Percentiles rank a stretch among this genome's conserved stretches.
Conservation (phyloP, 192 early-diverging fungal genomes). For the Coemansia sp. region DNA sequence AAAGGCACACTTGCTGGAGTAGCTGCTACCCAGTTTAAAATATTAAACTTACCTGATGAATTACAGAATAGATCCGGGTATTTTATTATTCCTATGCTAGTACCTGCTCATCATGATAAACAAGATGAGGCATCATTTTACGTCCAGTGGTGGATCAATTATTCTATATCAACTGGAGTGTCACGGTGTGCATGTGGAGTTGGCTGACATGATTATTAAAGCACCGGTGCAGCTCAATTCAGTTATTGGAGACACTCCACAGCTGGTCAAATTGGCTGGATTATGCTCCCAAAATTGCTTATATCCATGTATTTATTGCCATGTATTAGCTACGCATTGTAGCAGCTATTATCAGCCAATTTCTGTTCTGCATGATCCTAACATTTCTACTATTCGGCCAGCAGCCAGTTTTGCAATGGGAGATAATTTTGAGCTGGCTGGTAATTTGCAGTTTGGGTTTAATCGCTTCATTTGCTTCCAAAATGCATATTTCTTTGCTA, state of each 20-base stretch:
- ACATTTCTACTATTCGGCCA: not conserved
- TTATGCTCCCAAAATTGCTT: not conserved
- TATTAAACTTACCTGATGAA: not conserved
- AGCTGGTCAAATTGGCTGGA: not conserved
- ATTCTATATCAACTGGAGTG: not conserved
- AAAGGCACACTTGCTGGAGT: not conserved
- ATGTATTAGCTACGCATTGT: not conserved
- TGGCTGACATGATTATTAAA: not conserved
- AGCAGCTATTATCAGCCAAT: not conserved
- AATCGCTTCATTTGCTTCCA: not conserved
- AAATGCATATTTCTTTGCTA: not conserved
- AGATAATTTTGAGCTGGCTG: not conserved
- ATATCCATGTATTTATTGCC: not conserved
- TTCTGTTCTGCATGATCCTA: not conserved
- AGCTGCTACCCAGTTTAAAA: not conserved
- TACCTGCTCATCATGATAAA: not conserved
- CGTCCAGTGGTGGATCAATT: not conserved
- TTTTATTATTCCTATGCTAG: not conserved
- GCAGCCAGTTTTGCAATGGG: not conserved
- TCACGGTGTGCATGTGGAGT: not conserved
- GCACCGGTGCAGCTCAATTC: not conserved
- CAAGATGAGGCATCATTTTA: not conserved
- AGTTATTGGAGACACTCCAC: not conserved
- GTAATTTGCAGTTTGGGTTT: not conserved
- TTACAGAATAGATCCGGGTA: not conserved